These are phyloP conservation scores for Bretschneidera sinensis DNA, from an alignment of 345 rosid species.

Conservation along the genomic window DNA sequence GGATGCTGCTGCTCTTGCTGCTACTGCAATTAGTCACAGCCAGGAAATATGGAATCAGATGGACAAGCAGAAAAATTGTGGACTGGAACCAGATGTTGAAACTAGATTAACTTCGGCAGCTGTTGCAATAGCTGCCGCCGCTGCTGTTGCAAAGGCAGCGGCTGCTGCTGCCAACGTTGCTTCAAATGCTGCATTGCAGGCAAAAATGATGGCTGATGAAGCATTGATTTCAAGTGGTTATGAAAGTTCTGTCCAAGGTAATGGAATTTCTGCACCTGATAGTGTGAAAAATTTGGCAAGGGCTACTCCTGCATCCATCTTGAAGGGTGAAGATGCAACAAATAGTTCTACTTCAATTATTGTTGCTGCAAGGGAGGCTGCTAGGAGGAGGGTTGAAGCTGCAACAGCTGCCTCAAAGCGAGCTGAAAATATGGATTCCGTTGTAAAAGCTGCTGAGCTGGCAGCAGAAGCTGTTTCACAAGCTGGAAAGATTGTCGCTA, in stretches of 20 bases:
- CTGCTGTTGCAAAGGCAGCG: constrained; percentile 96
- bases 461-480: constrained; percentile 94
- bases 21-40: constrained; percentile 66
- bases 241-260: constrained; percentile 26
- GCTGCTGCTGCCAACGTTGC: constrained; percentile 98
- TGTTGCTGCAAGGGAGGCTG: constrained; percentile 74
- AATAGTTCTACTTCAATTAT: constrained; percentile 56
- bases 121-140: constrained; percentile 78
- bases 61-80: constrained; percentile 49
- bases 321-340: constrained; percentile 46
- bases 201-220: constrained; percentile 92
- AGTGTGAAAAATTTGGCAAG: constrained; percentile 30
- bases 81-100: constrained; percentile 55
- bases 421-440: constrained; percentile 90
- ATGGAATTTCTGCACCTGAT: constrained; percentile 27
- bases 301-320: constrained; percentile 55
- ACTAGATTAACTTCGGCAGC: constrained; percentile 80
- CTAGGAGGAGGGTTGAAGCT: constrained; percentile 79
- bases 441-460: constrained; percentile 90
- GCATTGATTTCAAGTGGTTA: constrained; percentile 38
- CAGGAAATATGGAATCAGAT: constrained; percentile 74
- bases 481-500: constrained; percentile 84
- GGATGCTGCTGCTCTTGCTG: constrained; percentile 74
- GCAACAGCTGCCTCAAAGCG: constrained; percentile 85
- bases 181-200: constrained; percentile 89